phyloP scores from a whole-genome alignment of 2,329 filamentous ascomycete genomes.

The Pezicula neosporulosa region DNA sequence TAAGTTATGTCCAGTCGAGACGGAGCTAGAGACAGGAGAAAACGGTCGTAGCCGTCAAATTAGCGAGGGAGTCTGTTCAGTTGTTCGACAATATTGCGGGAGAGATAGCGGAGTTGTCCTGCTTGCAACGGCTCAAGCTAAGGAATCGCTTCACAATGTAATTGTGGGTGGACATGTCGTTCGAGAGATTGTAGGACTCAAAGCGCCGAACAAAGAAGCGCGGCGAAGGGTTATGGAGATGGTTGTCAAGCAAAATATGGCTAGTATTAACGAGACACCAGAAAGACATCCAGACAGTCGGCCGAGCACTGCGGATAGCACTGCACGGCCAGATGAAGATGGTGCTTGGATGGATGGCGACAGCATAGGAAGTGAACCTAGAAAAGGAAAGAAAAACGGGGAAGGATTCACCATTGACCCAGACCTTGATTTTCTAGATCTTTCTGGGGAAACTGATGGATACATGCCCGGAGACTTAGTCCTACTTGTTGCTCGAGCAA shows the following conservation, averaged over 20 bases:
- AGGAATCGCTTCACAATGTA: conserved; percentile 87
- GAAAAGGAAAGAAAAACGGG: conserved; percentile 30
- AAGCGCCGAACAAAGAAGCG: conserved; percentile 89
- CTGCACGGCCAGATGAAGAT: conserved; percentile 48
- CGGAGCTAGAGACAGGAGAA: conserved; percentile 89
- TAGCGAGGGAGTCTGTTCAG: conserved; percentile 81
- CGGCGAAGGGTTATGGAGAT: conserved; percentile 80
- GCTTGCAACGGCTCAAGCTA: conserved; percentile 86
- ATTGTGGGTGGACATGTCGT: conserved; percentile 90
- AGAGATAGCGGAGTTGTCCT: conserved; percentile 79
- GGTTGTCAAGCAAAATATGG: conserved; percentile 56
- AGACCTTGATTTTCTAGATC: conserved; percentile 83
- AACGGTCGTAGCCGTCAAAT: conserved; percentile 91
- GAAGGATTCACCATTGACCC: conserved; percentile 71
- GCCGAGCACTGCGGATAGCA: conserved; percentile 49
- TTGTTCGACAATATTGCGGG: conserved; percentile 80
- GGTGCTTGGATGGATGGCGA: conserved; percentile 74
- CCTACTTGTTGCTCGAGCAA: conserved; percentile 79
- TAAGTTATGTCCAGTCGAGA: conserved; percentile 88
- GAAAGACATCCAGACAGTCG: conserved; percentile 46
- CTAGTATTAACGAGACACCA: conserved; percentile 34
- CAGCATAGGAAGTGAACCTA: conserved; percentile 49
- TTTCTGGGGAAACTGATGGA: conserved; percentile 91
- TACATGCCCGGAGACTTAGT: conserved; percentile 96
- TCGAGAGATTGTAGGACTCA: conserved; percentile 83